A percentile compares a stretch with the other conserved stretches of the same genome.
These are phyloP conservation scores for Pythium oligandrum DNA, from an alignment of 352 stramenopile species.

Conservation along the genomic window DNA sequence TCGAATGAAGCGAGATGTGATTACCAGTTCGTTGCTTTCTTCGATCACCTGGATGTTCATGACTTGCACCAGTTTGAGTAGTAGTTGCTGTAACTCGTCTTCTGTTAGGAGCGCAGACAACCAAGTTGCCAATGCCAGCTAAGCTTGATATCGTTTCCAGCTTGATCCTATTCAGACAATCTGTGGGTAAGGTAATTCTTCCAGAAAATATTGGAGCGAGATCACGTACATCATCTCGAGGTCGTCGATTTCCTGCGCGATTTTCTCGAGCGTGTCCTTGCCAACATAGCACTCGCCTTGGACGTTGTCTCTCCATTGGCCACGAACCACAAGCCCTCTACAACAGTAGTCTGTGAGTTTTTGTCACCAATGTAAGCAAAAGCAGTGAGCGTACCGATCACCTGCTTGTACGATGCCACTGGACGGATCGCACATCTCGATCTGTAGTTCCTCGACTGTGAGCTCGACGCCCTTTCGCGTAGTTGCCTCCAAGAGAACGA, in stretches of 20 bases:
- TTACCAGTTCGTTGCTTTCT: slow-evolving; percentile 21
- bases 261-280: slow-evolving; percentile 27
- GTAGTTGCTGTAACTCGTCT: slow-evolving; percentile 49
- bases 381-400: slow-evolving; percentile 33
- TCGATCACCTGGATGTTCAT: slow-evolving; percentile 38
- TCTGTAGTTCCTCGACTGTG: slow-evolving; percentile 51
- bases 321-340: slow-evolving; percentile 53
- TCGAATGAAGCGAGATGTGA: slow-evolving; percentile 15
- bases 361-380: slow-evolving; percentile 1
- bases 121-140: slow-evolving; percentile 42
- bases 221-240: slow-evolving; percentile 62
- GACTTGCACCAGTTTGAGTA: slow-evolving; percentile 53
- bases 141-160: slow-evolving; percentile 53
- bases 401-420: slow-evolving; percentile 21
- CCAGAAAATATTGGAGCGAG: no score
- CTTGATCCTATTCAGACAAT: slow-evolving; percentile 49
- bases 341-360: neutral
- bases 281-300: slow-evolving; percentile 29
- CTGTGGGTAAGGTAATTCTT: neutral
- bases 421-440: slow-evolving; percentile 31
- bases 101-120: slow-evolving; percentile 57
- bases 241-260: slow-evolving; percentile 61
- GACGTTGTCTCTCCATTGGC: slow-evolving; percentile 32
- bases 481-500: slow-evolving; percentile 57
- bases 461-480: slow-evolving; percentile 59